A percentile compares a stretch with the other conserved stretches of the same genome.
Evolutionary conservation across 2,329 filamentous ascomycete genomes (phyloP).

Genomic region (Microdochium paspali): DNA sequence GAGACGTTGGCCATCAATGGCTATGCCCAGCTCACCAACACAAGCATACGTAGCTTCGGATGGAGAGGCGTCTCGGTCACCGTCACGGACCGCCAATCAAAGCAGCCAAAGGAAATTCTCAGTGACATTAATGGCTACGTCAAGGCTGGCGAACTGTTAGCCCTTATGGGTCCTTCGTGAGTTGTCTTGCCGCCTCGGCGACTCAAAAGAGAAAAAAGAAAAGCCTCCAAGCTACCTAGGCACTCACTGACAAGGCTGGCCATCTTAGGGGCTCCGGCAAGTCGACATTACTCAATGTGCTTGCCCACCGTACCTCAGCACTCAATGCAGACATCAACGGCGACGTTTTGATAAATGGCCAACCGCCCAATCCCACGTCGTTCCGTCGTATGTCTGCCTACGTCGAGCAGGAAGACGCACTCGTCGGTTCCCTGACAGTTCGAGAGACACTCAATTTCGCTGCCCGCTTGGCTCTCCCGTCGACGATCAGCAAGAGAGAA

Average conservation of each 20-base stretch:
- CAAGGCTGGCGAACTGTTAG: constrained; percentile 35
- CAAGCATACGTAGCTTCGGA: constrained; percentile 51
- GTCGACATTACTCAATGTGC: constrained; percentile 73
- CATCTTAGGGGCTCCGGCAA: constrained; percentile 61
- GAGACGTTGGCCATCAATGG: constrained; percentile 4
- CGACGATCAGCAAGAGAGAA: constrained; percentile 37
- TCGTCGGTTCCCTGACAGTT: constrained; percentile 74
- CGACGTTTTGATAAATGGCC: constrained; percentile 54
- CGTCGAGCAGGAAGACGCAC: constrained; percentile 81
- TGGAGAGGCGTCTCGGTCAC: constrained; percentile 62
- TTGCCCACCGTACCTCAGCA: constrained; percentile 52
- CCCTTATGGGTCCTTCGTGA: neutral
- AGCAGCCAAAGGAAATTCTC: constrained; percentile 53
- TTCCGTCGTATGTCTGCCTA: constrained; percentile 64
- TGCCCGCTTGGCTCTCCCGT: constrained; percentile 44
- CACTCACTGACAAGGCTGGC: constrained; percentile 69
- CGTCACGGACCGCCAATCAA: constrained; percentile 62
- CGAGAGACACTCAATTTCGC: constrained; percentile 73
- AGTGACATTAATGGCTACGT: constrained; percentile 54
- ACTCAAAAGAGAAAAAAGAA: too few species aligned
- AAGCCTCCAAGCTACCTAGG: constrained; percentile 50
- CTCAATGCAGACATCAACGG: constrained; percentile 40
- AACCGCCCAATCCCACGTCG: constrained; percentile 33
- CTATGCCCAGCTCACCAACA: constrained; percentile 49
- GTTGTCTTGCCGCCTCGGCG: constrained; percentile 4